These are phyloP conservation scores for Paraphaeosphaeria sporulosa DNA, from an alignment of 2,329 filamentous ascomycete species.

Conservation along the genomic window DNA sequence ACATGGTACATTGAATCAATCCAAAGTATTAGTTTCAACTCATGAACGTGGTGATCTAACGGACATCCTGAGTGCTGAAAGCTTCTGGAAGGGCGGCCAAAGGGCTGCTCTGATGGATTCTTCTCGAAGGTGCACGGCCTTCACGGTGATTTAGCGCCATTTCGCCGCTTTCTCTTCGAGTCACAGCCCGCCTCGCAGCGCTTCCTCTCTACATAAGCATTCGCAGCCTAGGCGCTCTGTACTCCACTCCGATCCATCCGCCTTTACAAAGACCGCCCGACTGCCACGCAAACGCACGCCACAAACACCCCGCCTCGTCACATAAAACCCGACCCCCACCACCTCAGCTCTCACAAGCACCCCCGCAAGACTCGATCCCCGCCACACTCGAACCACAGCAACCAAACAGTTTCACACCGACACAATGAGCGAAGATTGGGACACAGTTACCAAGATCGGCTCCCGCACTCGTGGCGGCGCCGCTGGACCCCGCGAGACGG, in stretches of 20 bases:
- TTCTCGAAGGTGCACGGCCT: constrained; percentile 7
- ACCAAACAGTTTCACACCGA: constrained; percentile 18
- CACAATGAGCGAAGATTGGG: constrained; percentile 82
- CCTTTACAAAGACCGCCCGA: neutral
- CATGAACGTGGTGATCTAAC: neutral
- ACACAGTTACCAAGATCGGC: constrained; percentile 90
- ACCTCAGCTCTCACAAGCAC: constrained; percentile 18
- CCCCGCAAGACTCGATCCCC: constrained; percentile 21
- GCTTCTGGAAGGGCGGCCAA: constrained; percentile 19
- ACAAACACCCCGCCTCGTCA: constrained; percentile 12
- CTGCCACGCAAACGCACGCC: constrained; percentile 4
- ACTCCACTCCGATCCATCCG: neutral
- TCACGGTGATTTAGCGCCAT: no score
- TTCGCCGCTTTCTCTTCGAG: no score
- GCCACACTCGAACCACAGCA: constrained; percentile 13
- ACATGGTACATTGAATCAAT: neutral
- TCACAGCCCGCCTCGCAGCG: constrained; percentile 1
- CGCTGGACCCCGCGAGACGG: constrained; percentile 77
- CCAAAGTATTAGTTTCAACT: neutral
- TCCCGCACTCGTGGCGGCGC: constrained; percentile 78
- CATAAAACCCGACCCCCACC: constrained; percentile 15
- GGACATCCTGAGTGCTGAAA: neutral
- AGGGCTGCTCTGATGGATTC: constrained; percentile 14
- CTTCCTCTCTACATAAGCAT: constrained; percentile 5
- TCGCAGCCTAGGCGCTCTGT: neutral